Percentiles rank a stretch among this genome's conserved stretches.
These are phyloP conservation scores for Amesomyces nigricolor DNA, from an alignment of 2,329 filamentous ascomycete species.

Conservation along the genomic window DNA sequence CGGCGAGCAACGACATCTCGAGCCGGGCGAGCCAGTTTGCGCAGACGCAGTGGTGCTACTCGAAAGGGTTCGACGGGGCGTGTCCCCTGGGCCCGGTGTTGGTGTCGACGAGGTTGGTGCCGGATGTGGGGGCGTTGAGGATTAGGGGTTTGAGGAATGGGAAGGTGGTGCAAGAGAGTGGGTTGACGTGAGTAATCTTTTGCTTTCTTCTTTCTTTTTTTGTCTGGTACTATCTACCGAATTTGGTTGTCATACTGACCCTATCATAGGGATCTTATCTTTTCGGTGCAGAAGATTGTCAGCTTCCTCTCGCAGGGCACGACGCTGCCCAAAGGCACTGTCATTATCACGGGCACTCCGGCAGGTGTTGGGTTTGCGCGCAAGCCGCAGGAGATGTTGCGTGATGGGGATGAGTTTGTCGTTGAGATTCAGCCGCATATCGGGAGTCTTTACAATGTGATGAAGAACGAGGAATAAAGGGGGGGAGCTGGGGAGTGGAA, in stretches of 20 bases:
- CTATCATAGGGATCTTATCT: constrained; percentile 51
- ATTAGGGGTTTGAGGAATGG: constrained; percentile 46
- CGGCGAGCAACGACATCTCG: constrained; percentile 54
- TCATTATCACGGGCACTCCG: constrained; percentile 41
- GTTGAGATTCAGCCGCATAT: constrained; percentile 40
- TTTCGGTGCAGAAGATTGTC: constrained; percentile 42
- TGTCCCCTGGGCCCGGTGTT: constrained; percentile 50
- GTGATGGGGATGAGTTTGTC: constrained; percentile 38
- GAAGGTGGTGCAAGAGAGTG: constrained; percentile 42
- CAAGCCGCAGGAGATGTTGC: constrained; percentile 35
- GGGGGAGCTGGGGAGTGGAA: too few species aligned
- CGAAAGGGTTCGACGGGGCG: constrained; percentile 53
- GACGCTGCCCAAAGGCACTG: constrained; percentile 36
- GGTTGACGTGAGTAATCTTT: constrained; percentile 25
- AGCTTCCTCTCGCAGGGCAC: constrained; percentile 41
- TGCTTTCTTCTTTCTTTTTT: too few species aligned
- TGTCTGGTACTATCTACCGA: too few species aligned
- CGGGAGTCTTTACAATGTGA: constrained; percentile 38
- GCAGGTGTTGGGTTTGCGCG: constrained; percentile 38
- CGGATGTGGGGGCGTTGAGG: constrained; percentile 37
- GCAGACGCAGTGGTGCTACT: constrained; percentile 52
- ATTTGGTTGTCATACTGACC: too few species aligned
- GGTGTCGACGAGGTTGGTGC: constrained; percentile 39
- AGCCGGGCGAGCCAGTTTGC: constrained; percentile 51
- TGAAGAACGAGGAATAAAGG: constrained; percentile 33